Conservation (phyloP, 208 protist species). For the Wallacemonas sp. region DNA sequence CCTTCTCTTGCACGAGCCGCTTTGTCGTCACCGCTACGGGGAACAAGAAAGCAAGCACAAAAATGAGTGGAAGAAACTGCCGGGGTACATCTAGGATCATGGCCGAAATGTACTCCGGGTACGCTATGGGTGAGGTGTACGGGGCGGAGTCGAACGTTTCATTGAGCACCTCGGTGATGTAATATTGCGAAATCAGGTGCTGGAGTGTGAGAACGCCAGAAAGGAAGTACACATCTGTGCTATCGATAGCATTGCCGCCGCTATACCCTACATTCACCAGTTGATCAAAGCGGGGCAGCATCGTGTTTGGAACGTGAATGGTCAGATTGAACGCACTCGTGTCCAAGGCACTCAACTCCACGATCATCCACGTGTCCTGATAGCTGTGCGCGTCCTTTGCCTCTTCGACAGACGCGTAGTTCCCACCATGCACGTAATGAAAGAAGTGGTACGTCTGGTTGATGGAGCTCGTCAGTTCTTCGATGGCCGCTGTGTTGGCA, state of each 20-base stretch:
- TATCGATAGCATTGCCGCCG: constrained; percentile 14
- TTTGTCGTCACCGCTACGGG: constrained; percentile 52
- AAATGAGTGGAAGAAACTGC: constrained; percentile 40
- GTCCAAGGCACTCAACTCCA: constrained; percentile 17
- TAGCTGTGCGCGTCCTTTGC: neutral
- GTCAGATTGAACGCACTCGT: constrained; percentile 15
- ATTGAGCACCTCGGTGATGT: constrained; percentile 16
- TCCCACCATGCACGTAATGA: constrained; percentile 20
- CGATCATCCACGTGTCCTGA: constrained; percentile 18
- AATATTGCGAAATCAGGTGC: constrained; percentile 28
- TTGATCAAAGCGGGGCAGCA: constrained; percentile 17
- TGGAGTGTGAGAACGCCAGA: constrained; percentile 40
- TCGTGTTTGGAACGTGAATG: constrained; percentile 28
- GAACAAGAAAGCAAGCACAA: constrained; percentile 65
- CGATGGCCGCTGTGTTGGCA: neutral
- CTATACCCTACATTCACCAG: constrained; percentile 9
- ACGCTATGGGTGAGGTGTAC: constrained; percentile 15
- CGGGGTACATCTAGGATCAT: constrained; percentile 26
- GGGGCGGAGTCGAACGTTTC: constrained; percentile 17
- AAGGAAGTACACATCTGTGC: constrained; percentile 17
- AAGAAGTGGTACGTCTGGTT: constrained; percentile 22
- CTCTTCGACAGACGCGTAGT: neutral
- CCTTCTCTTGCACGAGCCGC: constrained; percentile 68
- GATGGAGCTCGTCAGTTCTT: constrained; percentile 20
- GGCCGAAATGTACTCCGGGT: constrained; percentile 22